These are phyloP conservation scores for Fusarium denticulatum DNA, from an alignment of 2,329 filamentous ascomycete genomes.

Conservation along the genomic window DNA sequence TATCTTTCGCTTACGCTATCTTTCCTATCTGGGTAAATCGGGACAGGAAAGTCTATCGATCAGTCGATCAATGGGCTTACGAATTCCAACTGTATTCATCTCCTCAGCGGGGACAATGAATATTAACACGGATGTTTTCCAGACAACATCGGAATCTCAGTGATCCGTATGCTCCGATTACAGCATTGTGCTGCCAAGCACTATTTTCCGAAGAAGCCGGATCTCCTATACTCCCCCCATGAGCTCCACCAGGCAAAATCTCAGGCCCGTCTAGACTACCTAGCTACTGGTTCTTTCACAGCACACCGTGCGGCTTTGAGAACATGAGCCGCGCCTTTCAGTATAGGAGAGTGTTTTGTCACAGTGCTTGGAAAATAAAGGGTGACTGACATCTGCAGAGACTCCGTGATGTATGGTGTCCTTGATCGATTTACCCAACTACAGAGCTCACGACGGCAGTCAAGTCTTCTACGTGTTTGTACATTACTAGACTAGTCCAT, in stretches of 20 bases:
- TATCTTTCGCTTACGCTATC: background rate
- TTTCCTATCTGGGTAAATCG: slow-evolving; percentile 23
- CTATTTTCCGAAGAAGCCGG: slow-evolving; percentile 34
- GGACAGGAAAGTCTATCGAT: slow-evolving; percentile 10
- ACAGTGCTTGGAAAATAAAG: too few relatives aligned
- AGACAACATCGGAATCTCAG: slow-evolving; percentile 17
- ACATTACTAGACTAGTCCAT: too few relatives aligned
- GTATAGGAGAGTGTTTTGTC: background rate
- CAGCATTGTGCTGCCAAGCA: slow-evolving; percentile 14
- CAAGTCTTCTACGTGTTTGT: background rate
- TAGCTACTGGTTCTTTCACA: background rate
- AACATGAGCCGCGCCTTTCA: background rate
- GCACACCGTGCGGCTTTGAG: background rate
- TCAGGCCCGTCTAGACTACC: background rate
- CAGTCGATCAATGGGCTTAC: slow-evolving; percentile 24
- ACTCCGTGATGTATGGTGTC: background rate
- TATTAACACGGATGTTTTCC: background rate
- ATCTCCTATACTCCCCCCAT: slow-evolving; percentile 14
- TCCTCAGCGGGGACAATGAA: background rate
- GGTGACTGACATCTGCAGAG: too few relatives aligned
- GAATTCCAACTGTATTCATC: background rate
- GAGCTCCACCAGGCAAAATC: slow-evolving; percentile 7
- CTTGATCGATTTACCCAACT: background rate
- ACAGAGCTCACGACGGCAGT: background rate
- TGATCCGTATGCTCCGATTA: slow-evolving; percentile 29